Evolutionary conservation across 306 rosid genomes (phyloP).

Genomic region (Rosa persica): DNA sequence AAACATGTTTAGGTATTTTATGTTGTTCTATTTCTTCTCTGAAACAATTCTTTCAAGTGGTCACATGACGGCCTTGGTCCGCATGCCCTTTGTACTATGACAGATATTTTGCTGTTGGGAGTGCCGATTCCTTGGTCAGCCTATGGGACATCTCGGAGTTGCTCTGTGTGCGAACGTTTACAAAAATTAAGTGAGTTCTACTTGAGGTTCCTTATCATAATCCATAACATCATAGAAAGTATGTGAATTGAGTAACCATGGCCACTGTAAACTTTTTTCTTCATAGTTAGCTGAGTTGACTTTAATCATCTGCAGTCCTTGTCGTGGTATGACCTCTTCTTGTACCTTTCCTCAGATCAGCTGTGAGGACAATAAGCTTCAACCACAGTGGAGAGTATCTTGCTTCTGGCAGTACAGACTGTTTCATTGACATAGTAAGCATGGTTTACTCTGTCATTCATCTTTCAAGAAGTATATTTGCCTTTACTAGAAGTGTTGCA

Average conservation of each 20-base stretch:
- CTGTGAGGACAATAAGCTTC: constrained; percentile 93
- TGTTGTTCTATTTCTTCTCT: not conserved
- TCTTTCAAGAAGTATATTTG: not conserved
- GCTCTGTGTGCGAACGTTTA: constrained; percentile 94
- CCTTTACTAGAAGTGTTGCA: not conserved
- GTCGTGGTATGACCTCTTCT: constrained; percentile 7
- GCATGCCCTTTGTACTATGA: constrained; percentile 5
- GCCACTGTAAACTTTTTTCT: not conserved
- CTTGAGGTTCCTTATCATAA: not conserved
- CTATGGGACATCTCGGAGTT: constrained; percentile 91
- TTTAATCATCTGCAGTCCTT: not conserved
- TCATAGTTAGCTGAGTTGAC: not conserved
- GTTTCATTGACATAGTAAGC: constrained; percentile 90
- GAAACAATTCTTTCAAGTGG: not conserved
- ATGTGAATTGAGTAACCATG: not conserved
- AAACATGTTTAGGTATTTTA: not conserved
- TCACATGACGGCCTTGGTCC: too few species aligned
- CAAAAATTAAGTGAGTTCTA: constrained; percentile 80
- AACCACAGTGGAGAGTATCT: constrained; percentile 80
- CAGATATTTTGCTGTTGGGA: constrained; percentile 95
- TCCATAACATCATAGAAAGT: not conserved
- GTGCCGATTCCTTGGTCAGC: constrained; percentile 97
- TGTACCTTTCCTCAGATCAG: constrained; percentile 61
- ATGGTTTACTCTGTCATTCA: constrained; percentile 5
- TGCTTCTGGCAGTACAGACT: constrained; percentile 92